These are phyloP conservation scores for Kurtzmaniella quercitrusa DNA, from an alignment of 1,139 yeast species.

Conservation along the genomic window DNA sequence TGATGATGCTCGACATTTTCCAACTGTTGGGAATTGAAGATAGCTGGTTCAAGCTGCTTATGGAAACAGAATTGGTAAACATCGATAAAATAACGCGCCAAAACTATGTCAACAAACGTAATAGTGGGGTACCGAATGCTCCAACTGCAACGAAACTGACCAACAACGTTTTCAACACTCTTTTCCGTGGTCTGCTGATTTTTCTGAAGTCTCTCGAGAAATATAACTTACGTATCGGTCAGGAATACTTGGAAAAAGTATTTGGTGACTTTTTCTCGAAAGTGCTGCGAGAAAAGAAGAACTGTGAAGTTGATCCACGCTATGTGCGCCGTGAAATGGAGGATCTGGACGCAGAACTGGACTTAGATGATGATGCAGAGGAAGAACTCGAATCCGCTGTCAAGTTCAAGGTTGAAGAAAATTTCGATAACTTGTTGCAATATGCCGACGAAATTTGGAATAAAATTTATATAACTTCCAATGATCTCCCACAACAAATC, in stretches of 20 bases:
- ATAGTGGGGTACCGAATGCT: slow-evolving; percentile 13
- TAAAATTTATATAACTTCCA: slow-evolving; percentile 62
- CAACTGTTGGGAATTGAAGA: slow-evolving; percentile 62
- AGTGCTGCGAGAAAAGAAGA: slow-evolving; percentile 46
- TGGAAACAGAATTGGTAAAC: slow-evolving; percentile 57
- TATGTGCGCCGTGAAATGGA: slow-evolving; percentile 29
- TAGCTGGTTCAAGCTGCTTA: slow-evolving; percentile 65
- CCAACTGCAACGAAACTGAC: slow-evolving; percentile 17
- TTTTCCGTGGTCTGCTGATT: slow-evolving; percentile 82
- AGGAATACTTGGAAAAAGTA: slow-evolving; percentile 68
- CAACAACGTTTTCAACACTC: slow-evolving; percentile 59
- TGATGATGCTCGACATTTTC: slow-evolving; percentile 58
- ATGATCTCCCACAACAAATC: slow-evolving; percentile 72
- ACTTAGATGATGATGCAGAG: slow-evolving; percentile 24
- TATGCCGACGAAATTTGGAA: slow-evolving; percentile 71
- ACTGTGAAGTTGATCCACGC: slow-evolving; percentile 75
- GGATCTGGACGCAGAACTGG: slow-evolving; percentile 18
- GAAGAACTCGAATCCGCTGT: slow-evolving; percentile 23
- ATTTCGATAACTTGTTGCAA: slow-evolving; percentile 47
- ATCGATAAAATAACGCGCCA: slow-evolving; percentile 46
- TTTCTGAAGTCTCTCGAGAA: slow-evolving; percentile 78
- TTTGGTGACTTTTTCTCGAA: slow-evolving; percentile 65
- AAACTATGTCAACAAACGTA: slow-evolving; percentile 27
- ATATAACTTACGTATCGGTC: slow-evolving; percentile 74
- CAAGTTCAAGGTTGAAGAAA: slow-evolving; percentile 38